Base-by-base conservation (phyloP, 768 basidiomycete genomes). In the Clitopilus hobsonii region DNA sequence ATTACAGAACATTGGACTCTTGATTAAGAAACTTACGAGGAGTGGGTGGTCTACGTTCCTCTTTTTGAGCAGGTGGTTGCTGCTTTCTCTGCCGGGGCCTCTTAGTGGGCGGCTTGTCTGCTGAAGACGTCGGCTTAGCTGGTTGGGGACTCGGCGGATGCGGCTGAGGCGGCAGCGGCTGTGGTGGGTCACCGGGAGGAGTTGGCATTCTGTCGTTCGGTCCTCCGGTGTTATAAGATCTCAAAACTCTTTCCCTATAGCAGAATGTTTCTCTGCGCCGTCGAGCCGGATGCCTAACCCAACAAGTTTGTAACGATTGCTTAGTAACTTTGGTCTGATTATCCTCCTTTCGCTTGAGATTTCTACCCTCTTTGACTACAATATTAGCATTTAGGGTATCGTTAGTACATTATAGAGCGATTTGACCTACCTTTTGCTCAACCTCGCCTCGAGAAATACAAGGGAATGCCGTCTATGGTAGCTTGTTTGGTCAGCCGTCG, bases 21-120 rank as follows among this genome's bases (percentile, higher is more conserved):
- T 45, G 41, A 45, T 45, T 45, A 20, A 18, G 41, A 27, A 28
- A 64, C 63, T 64, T 58, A 64, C 63, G 49, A 10, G 56, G 51
- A 14, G 47, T 13, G 45, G 58, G 49, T 29, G 52, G 18, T 53
- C 55, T 55, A 55, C 55, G 61, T 54, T 59, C 41, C 41, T 45
- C 54, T 51, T 57, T 63, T 61, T 61, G 64, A 53, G 61, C 53
- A 55, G 61, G 54, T 48, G 41, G 5, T 45, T 45, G 41, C 41
- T 14, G 71, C 69, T 77, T 83, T 63, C 72, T 75, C 63, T 83
- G 82, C 78, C 83, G 83, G 53, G 68, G 62, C 66, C 76, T 83
- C 68, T 73, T 85, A n/a, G 69, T 49, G 26, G 65, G 55, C 54
- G 70, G 63, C 60, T 69, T 61, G 61, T 69, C 61, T 28, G 72